Evolutionary conservation across 371 early-diverging fungal species (phyloP).

Genomic region (Conidiobolus incongruus): DNA sequence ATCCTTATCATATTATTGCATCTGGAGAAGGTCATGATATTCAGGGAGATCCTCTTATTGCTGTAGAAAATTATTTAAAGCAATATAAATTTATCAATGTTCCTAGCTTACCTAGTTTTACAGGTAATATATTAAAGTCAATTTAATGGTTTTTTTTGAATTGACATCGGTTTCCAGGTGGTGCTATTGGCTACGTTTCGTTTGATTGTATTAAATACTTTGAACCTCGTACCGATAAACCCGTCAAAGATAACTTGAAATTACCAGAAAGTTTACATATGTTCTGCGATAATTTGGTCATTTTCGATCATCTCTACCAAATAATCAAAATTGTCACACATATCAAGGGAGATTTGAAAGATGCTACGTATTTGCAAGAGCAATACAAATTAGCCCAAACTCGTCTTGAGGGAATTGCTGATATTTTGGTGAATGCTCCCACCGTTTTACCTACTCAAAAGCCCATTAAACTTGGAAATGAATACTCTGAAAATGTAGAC

Average conservation of each 20-base stretch:
- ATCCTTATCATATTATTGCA: conserved; percentile 64
- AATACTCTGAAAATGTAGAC: conserved; percentile 61
- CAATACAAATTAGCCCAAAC: conserved; percentile 37
- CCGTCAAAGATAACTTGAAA: conserved; percentile 58
- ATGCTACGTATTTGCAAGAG: conserved; percentile 21
- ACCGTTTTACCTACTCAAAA: conserved; percentile 24
- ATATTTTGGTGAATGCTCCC: conserved; percentile 15
- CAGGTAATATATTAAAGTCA: conserved; percentile 20
- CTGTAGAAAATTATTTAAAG: conserved; percentile 60
- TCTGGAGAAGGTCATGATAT: conserved; percentile 42
- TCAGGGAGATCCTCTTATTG: conserved; percentile 70
- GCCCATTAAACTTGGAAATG: conserved; percentile 17
- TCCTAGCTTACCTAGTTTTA: conserved; percentile 67
- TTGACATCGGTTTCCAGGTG: conserved; percentile 22
- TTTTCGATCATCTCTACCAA: conserved; percentile 86
- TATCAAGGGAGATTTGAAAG: conserved; percentile 38
- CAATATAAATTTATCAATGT: conserved; percentile 50
- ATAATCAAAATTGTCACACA: conserved; percentile 76
- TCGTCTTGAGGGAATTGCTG: conserved; percentile 35
- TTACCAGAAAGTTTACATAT: conserved; percentile 83
- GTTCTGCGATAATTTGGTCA: conserved; percentile 79
- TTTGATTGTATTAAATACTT: conserved; percentile 93
- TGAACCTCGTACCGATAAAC: conserved; percentile 64
- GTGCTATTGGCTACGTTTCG: conserved; percentile 88
- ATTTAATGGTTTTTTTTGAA: background rate